Base-by-base conservation (phyloP, 1,139 yeast species). In the Pichia sp. region DNA sequence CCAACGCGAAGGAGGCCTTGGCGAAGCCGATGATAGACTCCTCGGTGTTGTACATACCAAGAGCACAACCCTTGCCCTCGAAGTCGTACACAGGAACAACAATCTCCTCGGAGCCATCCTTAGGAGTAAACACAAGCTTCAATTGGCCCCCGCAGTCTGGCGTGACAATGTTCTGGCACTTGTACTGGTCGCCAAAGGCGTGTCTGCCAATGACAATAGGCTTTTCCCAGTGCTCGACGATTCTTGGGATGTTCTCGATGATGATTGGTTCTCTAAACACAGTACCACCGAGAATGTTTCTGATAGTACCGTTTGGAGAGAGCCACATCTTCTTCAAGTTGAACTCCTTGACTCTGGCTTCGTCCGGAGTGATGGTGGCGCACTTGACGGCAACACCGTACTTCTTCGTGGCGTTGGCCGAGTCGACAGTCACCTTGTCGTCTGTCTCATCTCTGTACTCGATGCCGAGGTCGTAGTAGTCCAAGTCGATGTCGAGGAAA, bases 341-440 rank as follows among this genome's bases (percentile, higher is more conserved):
- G 67, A 85, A 87, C 68, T 87, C 95, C 66, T 83, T 76, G 49
- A 87, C 93, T 73, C 95, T 79, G 45, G 83, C 85, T 71, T 87
- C 95, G 69, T 87, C 95, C 1, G 95, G 95, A 1, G 95, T 87
- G 64, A 87, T 87, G 47, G 95, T 87, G 57, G 95, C 95, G 78
- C 95, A 87, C 71, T 87, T 87, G 61, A 87, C 82, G 56, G 92
- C 95, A 46, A 87, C 95, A 58, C 92, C 92, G 65, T 83, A 83
- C 68, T 86, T 73, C 68, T 81, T 76, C 60, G 85, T 87, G 47
- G 93, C 93, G 55, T 83, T 74, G 20, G 93, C 95, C 30, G 92
- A 86, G 59, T 87, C 93, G 38, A 78, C 65, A 24, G 95, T 87
- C 61, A 87, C 83, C 69, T 84, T 75, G 68, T 87, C 95, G 58